A percentile compares a stretch with the other conserved stretches of the same genome.
Evolutionary conservation across 75 land plant species (phyloP).

Genomic region (Pinus tabuliformis): DNA sequence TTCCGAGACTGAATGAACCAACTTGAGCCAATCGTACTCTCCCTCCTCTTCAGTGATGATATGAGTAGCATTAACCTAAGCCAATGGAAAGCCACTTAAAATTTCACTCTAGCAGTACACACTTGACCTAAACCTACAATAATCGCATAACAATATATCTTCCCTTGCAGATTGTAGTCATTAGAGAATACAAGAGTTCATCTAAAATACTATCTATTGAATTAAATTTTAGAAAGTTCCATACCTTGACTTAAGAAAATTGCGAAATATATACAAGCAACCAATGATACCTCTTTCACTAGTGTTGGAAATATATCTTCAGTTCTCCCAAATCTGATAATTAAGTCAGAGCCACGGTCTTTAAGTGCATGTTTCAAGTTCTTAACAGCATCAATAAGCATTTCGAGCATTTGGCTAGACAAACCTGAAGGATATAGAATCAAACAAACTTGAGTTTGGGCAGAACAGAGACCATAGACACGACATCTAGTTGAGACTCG

Average conservation of each 20-base stretch:
- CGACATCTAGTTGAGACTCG: background rate
- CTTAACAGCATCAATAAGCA: constrained; percentile 56
- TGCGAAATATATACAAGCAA: background rate
- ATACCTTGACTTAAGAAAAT: background rate
- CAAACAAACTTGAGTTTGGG: background rate
- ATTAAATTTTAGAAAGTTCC: background rate
- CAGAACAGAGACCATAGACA: background rate
- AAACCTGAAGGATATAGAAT: constrained; percentile 48
- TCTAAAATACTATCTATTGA: background rate
- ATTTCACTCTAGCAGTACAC: background rate
- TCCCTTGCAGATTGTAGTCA: background rate
- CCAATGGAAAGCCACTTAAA: constrained; percentile 6
- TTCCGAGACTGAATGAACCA: constrained; percentile 42
- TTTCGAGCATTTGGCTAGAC: constrained; percentile 66
- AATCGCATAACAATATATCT: background rate
- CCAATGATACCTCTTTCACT: constrained; percentile 60
- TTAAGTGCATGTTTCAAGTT: constrained; percentile 55
- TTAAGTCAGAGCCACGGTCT: constrained; percentile 57
- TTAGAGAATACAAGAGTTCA: background rate
- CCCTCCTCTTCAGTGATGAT: constrained; percentile 75
- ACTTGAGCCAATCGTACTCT: constrained; percentile 37
- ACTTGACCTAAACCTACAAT: background rate
- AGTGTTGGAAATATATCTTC: constrained; percentile 54
- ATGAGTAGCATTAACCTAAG: constrained; percentile 67
- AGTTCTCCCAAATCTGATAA: constrained; percentile 56